phyloP scores from a whole-genome alignment of 2,329 filamentous ascomycete genomes.

The Pseudocercospora cruenta region DNA sequence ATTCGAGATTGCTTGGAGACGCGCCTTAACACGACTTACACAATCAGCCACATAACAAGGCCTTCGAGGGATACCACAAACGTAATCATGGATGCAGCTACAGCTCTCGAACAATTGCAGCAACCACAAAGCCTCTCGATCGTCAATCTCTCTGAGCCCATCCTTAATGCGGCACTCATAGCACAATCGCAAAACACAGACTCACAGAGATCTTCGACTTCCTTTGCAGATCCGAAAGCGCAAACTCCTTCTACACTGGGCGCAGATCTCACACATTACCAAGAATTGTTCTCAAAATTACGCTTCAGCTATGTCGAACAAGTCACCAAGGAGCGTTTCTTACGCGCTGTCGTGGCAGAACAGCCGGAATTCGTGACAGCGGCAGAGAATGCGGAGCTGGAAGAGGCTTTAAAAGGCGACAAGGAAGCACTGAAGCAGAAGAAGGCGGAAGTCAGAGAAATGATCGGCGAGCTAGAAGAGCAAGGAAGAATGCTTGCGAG shows the following conservation, averaged over 20 bases:
- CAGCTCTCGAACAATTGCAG: constrained; percentile 51
- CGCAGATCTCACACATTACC: constrained; percentile 86
- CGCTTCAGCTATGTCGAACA: constrained; percentile 98
- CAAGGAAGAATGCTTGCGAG: constrained; percentile 62
- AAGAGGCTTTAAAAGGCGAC: constrained; percentile 67
- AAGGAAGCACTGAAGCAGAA: constrained; percentile 78
- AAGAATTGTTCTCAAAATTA: constrained; percentile 92
- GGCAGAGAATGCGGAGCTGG: constrained; percentile 78
- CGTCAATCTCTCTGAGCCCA: constrained; percentile 42
- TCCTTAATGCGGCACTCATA: constrained; percentile 35
- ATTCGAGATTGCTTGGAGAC: neutral
- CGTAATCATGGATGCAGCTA: constrained; percentile 23
- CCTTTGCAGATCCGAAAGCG: constrained; percentile 64
- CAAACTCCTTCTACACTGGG: constrained; percentile 76
- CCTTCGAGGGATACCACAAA: neutral
- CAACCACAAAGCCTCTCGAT: constrained; percentile 64
- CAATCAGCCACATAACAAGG: neutral
- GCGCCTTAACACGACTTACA: neutral
- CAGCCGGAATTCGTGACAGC: constrained; percentile 82
- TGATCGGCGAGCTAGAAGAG: constrained; percentile 72
- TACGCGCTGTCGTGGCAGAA: constrained; percentile 87
- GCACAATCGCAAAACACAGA: constrained; percentile 30
- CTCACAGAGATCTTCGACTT: constrained; percentile 68
- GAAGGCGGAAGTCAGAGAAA: constrained; percentile 75
- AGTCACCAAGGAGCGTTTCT: constrained; percentile 97